Conservation (phyloP, 768 basidiomycete species). For the Russula dissimulans region DNA sequence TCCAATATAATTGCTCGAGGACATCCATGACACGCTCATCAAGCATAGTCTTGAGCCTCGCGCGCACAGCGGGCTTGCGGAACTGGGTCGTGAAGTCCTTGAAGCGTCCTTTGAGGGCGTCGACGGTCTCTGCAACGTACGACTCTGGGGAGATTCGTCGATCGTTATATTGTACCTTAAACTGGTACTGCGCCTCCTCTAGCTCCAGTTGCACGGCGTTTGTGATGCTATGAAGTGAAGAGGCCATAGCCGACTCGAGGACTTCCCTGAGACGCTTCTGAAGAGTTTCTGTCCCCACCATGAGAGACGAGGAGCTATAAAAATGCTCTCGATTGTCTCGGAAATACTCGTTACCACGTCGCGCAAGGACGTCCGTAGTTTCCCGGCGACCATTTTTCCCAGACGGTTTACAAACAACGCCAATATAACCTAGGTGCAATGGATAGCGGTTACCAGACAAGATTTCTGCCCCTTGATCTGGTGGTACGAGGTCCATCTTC, state of each 20-base stretch:
- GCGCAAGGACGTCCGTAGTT: constrained; percentile 39
- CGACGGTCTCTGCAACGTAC: constrained; percentile 96
- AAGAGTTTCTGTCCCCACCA: constrained; percentile 89
- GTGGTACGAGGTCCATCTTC: constrained; percentile 95
- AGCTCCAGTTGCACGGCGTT: constrained; percentile 96
- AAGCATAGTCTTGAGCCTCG: constrained; percentile 83
- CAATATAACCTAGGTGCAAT: constrained; percentile 94
- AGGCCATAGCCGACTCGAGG: constrained; percentile 94
- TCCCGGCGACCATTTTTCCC: constrained; percentile 46
- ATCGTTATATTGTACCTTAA: constrained; percentile 99
- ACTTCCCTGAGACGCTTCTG: constrained; percentile 92
- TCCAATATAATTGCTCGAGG: constrained; percentile 95
- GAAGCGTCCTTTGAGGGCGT: constrained; percentile 83
- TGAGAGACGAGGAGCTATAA: constrained; percentile 50
- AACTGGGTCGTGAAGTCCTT: constrained; percentile 79
- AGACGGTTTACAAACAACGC: constrained; percentile 82
- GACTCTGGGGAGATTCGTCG: constrained; percentile 89
- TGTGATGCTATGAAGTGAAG: constrained; percentile 88
- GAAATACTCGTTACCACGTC: constrained; percentile 64
- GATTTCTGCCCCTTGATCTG: constrained; percentile 74
- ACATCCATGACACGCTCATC: constrained; percentile 97
- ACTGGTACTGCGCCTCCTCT: constrained; percentile 95
- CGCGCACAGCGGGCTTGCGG: constrained; percentile 79
- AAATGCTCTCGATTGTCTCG: constrained; percentile 52
- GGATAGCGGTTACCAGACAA: constrained; percentile 89